phyloP scores from a whole-genome alignment of 495 filamentous ascomycete species.

The Acidomyces sp. region DNA sequence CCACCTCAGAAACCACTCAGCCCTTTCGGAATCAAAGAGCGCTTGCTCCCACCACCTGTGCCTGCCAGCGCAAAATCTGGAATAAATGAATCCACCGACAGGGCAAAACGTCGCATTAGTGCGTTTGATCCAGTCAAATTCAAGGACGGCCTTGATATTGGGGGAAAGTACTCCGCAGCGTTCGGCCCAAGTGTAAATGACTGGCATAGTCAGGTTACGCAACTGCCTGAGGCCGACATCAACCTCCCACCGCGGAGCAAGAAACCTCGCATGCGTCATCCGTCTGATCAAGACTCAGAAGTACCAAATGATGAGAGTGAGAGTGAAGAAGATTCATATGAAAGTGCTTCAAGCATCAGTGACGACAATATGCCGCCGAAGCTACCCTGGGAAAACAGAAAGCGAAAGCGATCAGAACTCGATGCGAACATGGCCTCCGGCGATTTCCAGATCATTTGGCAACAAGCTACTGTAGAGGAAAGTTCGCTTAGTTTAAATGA shows the following conservation, averaged over 20 bases:
- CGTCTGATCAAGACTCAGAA: not conserved
- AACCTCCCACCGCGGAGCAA: constrained; percentile 3
- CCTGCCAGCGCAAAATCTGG: constrained; percentile 3
- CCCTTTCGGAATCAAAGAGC: constrained; percentile 12
- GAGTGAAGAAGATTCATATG: constrained; percentile 14
- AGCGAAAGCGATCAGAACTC: constrained; percentile 8
- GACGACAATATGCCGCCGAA: constrained; percentile 10
- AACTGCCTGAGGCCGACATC: too few species aligned
- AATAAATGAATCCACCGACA: not conserved
- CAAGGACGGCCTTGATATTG: constrained; percentile 5
- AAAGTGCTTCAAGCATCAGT: constrained; percentile 6
- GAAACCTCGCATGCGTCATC: not conserved
- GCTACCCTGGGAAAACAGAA: constrained; percentile 13
- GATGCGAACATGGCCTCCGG: not conserved
- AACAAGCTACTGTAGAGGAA: too few species aligned
- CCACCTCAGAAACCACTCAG: constrained; percentile 4
- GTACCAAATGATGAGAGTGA: not conserved
- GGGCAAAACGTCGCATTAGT: not conserved
- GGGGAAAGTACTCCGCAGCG: not conserved
- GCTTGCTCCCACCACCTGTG: constrained; percentile 12
- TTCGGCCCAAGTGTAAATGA: not conserved
- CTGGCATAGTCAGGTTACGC: not conserved
- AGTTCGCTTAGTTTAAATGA: not conserved
- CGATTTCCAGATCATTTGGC: not conserved
- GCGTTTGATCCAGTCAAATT: constrained; percentile 6